Evolutionary conservation across 768 basidiomycete species (phyloP).

Genomic region (Trametes cubensis): DNA sequence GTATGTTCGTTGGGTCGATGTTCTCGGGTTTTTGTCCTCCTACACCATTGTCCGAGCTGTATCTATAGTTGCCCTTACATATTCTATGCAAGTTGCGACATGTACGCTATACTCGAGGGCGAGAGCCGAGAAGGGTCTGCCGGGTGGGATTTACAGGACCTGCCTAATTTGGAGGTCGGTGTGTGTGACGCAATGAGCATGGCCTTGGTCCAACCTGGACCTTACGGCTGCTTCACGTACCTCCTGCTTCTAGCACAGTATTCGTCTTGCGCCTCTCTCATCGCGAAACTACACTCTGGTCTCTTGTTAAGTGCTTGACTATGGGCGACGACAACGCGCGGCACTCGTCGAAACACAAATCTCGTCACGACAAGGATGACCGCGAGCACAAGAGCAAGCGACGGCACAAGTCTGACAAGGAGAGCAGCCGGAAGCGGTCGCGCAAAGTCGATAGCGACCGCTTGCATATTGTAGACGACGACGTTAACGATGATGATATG

Average conservation of each 20-base stretch:
- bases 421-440: slow-evolving; percentile 37
- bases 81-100: neutral
- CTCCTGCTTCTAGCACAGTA: too few relatives aligned
- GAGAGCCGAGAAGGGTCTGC: neutral
- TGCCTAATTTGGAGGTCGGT: slow-evolving; percentile 14
- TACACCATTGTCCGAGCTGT: neutral
- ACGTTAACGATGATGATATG: slow-evolving; percentile 71
- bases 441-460: slow-evolving; percentile 43
- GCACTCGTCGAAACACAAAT: slow-evolving; percentile 38
- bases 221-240: too few relatives aligned
- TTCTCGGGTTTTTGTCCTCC: neutral
- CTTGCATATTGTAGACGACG: slow-evolving; percentile 66
- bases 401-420: slow-evolving; percentile 53
- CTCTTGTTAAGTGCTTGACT: neutral
- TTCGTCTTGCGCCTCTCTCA: too few relatives aligned
- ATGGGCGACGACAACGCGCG: slow-evolving; percentile 29
- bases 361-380: slow-evolving; percentile 42
- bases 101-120: neutral
- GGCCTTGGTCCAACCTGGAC: too few relatives aligned
- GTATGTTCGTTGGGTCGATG: neutral
- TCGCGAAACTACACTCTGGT: neutral
- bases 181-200: slow-evolving; percentile 14
- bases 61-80: neutral
- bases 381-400: slow-evolving; percentile 55
- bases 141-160: neutral